A percentile compares a stretch with the other conserved stretches of the same genome.
phyloP scores from a whole-genome alignment of 768 basidiomycete genomes.

The Phlegmacium glaucopus region DNA sequence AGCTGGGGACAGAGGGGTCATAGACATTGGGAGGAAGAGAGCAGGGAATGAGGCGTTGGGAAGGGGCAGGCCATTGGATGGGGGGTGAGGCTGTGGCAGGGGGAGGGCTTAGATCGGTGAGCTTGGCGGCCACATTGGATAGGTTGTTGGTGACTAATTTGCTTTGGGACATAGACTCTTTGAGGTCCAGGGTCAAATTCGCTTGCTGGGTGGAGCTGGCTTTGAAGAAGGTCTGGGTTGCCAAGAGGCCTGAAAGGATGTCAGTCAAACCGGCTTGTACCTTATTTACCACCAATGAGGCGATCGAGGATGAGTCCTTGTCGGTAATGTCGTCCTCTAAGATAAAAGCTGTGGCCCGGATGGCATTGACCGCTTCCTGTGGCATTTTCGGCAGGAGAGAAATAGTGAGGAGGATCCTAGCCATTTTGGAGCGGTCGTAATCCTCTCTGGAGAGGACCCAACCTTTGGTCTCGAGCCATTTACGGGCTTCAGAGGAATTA shows the following conservation, averaged over 20 bases:
- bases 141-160: too few relatives aligned
- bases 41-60: too few relatives aligned
- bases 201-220: too few relatives aligned
- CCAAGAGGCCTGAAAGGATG: too few relatives aligned
- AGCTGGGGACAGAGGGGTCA: neutral
- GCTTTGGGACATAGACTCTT: too few relatives aligned
- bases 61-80: neutral
- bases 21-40: neutral
- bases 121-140: neutral
- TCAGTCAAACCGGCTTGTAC: neutral
- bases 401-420: neutral
- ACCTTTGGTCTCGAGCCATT: neutral
- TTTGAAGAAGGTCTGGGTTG: neutral
- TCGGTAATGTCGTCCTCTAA: neutral
- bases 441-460: neutral
- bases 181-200: too few relatives aligned
- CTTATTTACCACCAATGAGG: neutral
- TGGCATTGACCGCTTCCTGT: neutral
- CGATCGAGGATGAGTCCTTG: neutral
- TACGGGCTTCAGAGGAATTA: neutral
- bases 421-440: neutral
- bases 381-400: neutral
- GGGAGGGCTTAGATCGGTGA: neutral
- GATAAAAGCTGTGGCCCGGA: neutral
- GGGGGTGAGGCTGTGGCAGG: too few relatives aligned